A percentile compares a stretch with the other conserved stretches of the same genome.
phyloP scores from a whole-genome alignment of 257 asterid genomes.

The Lycium ferocissimum region DNA sequence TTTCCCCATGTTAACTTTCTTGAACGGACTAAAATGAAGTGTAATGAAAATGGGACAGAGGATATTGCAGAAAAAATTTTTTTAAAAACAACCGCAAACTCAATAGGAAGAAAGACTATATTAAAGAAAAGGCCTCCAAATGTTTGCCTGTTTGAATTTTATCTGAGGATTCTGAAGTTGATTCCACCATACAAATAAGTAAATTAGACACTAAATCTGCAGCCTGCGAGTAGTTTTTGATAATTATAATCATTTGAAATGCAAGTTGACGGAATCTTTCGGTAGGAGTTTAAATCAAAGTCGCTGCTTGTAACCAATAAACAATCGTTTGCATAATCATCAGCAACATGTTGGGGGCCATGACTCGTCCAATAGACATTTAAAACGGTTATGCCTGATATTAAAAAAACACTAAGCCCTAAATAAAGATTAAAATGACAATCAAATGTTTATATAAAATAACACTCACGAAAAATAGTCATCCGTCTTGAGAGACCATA shows the following conservation, averaged over 20 bases:
- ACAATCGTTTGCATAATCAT: constrained; percentile 93
- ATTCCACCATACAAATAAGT: constrained; percentile 71
- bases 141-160: constrained; percentile 71
- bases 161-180: constrained; percentile 49
- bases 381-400: constrained; percentile 79
- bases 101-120: neutral
- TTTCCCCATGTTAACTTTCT: neutral
- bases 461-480: constrained; percentile 92
- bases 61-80: constrained; percentile 9
- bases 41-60: constrained; percentile 11
- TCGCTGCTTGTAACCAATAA: constrained; percentile 86
- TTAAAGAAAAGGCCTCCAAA: constrained; percentile 9
- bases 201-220: constrained; percentile 75
- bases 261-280: constrained; percentile 15
- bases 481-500: constrained; percentile 93
- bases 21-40: neutral
- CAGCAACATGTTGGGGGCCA: constrained; percentile 74
- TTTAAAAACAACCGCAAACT: constrained; percentile 21
- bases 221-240: constrained; percentile 60
- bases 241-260: constrained; percentile 27
- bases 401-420: constrained; percentile 21
- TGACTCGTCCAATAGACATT: no score
- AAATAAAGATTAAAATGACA: neutral
- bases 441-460: neutral
- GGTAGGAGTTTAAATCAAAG: constrained; percentile 25